Conservation (phyloP, 371 early-diverging fungal species). For the Mortierella sp. region DNA sequence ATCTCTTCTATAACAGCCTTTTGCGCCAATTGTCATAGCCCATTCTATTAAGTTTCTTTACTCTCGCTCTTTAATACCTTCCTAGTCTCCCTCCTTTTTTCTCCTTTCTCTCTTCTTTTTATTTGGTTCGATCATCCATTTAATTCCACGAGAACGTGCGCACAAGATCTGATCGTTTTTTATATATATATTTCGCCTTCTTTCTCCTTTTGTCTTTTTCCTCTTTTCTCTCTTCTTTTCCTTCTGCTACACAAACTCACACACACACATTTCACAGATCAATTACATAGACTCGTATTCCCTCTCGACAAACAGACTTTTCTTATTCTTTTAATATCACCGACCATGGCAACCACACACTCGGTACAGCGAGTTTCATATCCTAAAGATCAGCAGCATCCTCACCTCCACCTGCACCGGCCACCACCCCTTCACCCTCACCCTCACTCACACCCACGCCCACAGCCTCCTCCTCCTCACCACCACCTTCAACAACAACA, state of each 20-base stretch:
- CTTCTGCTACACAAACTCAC: neutral
- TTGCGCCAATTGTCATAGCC: neutral
- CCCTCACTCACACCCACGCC: neutral
- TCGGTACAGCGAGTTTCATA: neutral
- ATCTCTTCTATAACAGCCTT: neutral
- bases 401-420: neutral
- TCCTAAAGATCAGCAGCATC: neutral
- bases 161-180: neutral
- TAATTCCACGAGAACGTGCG: slow-evolving; percentile 9
- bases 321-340: neutral
- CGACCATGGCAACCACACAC: neutral
- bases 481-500: neutral
- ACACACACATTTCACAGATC: neutral
- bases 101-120: neutral
- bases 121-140: neutral
- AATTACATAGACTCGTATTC: neutral
- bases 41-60: neutral
- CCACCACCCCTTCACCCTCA: neutral
- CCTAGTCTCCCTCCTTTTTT: neutral
- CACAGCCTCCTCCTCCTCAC: neutral
- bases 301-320: neutral
- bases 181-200: neutral
- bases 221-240: neutral
- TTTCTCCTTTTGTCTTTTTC: neutral
- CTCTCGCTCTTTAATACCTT: neutral